Percentiles rank a stretch among this genome's conserved stretches.
Evolutionary conservation across 495 filamentous ascomycete genomes (phyloP).

Genomic region (Staphylotrichum tortipilum): DNA sequence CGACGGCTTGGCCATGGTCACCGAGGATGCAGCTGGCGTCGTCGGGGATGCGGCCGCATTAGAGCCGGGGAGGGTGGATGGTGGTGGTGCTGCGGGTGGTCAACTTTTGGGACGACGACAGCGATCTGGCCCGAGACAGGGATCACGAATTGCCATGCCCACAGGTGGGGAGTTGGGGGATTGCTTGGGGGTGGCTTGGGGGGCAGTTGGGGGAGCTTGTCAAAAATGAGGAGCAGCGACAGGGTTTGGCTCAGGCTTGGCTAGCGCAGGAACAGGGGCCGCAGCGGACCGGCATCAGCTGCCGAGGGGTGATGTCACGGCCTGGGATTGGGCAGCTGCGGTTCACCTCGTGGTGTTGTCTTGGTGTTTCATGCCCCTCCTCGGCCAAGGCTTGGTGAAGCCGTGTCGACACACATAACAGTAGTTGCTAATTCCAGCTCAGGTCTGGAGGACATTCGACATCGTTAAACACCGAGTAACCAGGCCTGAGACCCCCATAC

Average conservation of each 20-base stretch:
- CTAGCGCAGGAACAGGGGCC: neutral
- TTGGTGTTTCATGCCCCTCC: too few relatives aligned
- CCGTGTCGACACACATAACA: too few relatives aligned
- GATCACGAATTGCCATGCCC: neutral
- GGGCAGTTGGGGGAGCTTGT: too few relatives aligned
- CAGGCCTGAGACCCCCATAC: too few relatives aligned
- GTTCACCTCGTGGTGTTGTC: too few relatives aligned
- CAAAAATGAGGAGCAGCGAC: neutral
- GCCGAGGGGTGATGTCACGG: constrained; percentile 12
- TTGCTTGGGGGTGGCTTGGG: too few relatives aligned
- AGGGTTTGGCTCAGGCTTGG: neutral
- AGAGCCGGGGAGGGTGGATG: constrained; percentile 2
- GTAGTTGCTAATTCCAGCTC: too few relatives aligned
- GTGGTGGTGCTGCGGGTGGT: neutral
- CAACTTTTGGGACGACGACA: constrained; percentile 1
- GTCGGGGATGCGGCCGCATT: constrained; percentile 14
- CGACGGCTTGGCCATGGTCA: constrained; percentile 36
- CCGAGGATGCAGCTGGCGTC: constrained; percentile 14
- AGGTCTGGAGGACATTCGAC: too few relatives aligned
- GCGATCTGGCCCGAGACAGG: constrained; percentile 15
- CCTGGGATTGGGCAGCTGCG: neutral
- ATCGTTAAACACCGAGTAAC: too few relatives aligned
- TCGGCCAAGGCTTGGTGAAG: too few relatives aligned
- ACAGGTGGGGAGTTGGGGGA: neutral
- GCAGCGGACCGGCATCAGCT: constrained; percentile 2